phyloP scores from a whole-genome alignment of 495 filamentous ascomycete genomes.

The Diplogelasinospora grovesii region DNA sequence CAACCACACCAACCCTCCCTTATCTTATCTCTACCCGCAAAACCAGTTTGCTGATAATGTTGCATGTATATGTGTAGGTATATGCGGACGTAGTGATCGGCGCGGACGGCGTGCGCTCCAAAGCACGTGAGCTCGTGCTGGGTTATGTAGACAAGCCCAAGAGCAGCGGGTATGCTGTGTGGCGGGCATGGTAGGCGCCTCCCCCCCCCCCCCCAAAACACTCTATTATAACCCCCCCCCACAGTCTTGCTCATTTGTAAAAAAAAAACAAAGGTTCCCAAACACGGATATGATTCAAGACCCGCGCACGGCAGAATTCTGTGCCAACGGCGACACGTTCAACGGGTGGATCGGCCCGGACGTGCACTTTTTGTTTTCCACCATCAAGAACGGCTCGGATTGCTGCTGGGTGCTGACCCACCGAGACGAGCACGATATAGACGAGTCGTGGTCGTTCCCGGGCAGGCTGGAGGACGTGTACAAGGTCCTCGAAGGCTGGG shows the following conservation, averaged over 20 bases:
- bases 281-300: constrained; percentile 55
- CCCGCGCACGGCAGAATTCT: constrained; percentile 51
- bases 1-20: too few species aligned
- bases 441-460: constrained; percentile 56
- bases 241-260: too few species aligned
- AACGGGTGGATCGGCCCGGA: constrained; percentile 55
- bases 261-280: too few species aligned
- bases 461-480: constrained; percentile 52
- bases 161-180: constrained; percentile 53
- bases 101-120: constrained; percentile 54
- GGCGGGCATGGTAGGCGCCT: constrained; percentile 56
- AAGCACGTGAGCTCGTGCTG: constrained; percentile 50
- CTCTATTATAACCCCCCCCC: too few species aligned
- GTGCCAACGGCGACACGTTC: constrained; percentile 56
- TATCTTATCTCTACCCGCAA: constrained; percentile 16
- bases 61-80: too few species aligned
- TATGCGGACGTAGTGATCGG: constrained; percentile 51
- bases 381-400: constrained; percentile 53
- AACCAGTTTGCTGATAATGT: constrained; percentile 2
- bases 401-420: constrained; percentile 63
- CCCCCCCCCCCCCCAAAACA: too few species aligned
- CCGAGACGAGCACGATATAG: constrained; percentile 51
- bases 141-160: constrained; percentile 56
- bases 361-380: constrained; percentile 54
- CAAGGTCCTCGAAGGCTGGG: constrained; percentile 56